Evolutionary conservation across 345 rosid genomes (phyloP).

Genomic region (Gossypium raimondii): DNA sequence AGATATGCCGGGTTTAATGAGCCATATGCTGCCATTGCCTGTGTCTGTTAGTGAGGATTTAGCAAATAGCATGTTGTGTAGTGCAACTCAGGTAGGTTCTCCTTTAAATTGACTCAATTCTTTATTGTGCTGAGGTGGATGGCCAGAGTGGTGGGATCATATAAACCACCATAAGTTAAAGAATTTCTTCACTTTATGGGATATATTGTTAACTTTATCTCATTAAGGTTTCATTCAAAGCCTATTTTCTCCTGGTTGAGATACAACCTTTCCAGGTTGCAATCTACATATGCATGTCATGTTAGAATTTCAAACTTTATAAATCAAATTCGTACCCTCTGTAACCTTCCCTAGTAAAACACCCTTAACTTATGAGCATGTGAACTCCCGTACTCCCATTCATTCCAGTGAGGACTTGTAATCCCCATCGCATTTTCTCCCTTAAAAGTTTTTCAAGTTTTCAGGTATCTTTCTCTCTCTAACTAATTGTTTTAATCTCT

Average conservation of each 20-base stretch:
- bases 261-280: background rate
- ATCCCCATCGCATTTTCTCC: background rate
- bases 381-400: background rate
- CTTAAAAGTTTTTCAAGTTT: background rate
- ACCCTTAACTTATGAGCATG: background rate
- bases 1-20: constrained; percentile 80
- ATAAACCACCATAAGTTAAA: background rate
- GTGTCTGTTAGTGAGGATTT: constrained; percentile 63
- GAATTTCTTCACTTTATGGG: background rate
- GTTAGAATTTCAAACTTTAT: background rate
- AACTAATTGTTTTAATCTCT: background rate
- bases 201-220: background rate
- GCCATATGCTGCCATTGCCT: constrained; percentile 82
- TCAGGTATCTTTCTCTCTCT: background rate
- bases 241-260: background rate
- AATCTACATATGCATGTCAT: background rate
- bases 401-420: background rate
- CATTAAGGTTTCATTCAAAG: constrained; percentile 1
- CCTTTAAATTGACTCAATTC: background rate
- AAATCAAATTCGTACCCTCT: background rate
- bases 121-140: background rate
- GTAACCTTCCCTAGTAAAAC: background rate
- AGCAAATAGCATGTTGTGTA: constrained; percentile 50
- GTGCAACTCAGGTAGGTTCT: constrained; percentile 43
- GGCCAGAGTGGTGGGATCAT: background rate